phyloP scores from a whole-genome alignment of 106 monocot species.

The Dendrobium catenatum region DNA sequence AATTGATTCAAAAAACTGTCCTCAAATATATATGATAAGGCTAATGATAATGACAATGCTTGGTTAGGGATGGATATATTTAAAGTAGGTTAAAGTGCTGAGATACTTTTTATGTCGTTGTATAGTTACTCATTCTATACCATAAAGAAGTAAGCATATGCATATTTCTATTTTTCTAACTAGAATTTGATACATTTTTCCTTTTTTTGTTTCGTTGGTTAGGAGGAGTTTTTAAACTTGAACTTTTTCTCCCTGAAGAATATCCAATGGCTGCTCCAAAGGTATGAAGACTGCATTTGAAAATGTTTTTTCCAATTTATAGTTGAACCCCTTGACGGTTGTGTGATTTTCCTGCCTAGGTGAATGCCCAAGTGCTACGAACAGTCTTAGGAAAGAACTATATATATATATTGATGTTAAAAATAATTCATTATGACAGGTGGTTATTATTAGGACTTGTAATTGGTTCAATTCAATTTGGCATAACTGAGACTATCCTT shows the following conservation, averaged over 20 bases:
- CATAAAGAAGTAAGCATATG: not conserved
- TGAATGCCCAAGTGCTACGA: too few species aligned
- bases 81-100: not conserved
- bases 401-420: too few species aligned
- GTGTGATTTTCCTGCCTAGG: too few species aligned
- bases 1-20: not conserved
- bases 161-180: not conserved
- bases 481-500: too few species aligned
- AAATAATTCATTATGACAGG: too few species aligned
- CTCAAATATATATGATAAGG: not conserved
- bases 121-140: not conserved
- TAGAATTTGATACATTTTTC: not conserved
- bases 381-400: too few species aligned
- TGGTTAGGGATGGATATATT: not conserved
- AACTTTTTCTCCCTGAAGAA: constrained; percentile 93
- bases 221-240: constrained; percentile 95
- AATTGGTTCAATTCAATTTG: too few species aligned
- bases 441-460: too few species aligned
- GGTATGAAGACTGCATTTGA: constrained; percentile 20
- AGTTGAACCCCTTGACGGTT: not conserved
- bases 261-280: constrained; percentile 97
- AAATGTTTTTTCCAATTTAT: not conserved
- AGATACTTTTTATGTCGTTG: not conserved
- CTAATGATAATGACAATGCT: not conserved
- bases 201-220: not conserved